These are phyloP conservation scores for Tuber indicum DNA, from an alignment of 495 filamentous ascomycete genomes.

Conservation along the genomic window DNA sequence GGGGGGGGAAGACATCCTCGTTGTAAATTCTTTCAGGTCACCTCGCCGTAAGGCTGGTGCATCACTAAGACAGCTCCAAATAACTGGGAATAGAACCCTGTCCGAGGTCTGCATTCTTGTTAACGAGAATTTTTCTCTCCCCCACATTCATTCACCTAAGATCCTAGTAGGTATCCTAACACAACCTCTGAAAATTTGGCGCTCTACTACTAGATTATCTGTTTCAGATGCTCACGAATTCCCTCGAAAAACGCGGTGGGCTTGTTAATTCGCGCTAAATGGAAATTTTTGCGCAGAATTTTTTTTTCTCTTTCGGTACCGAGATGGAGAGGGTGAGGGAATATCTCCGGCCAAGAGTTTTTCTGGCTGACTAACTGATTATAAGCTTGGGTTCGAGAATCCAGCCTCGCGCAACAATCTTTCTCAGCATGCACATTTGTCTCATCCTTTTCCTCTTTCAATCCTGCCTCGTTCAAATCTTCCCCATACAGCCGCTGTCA, in stretches of 20 bases:
- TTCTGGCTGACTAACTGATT: background rate
- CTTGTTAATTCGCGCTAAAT: background rate
- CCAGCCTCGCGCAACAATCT: background rate
- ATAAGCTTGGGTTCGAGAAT: background rate
- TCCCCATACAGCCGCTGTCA: background rate
- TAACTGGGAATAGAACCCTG: background rate
- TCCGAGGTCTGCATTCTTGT: background rate
- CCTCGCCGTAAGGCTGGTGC: background rate
- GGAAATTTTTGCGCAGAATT: background rate
- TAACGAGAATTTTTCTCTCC: background rate
- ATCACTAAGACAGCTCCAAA: background rate
- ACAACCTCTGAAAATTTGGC: background rate
- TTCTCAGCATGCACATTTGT: background rate
- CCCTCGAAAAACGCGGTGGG: background rate
- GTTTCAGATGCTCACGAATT: background rate
- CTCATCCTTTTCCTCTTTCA: background rate
- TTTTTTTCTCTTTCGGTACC: background rate
- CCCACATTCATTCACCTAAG: background rate
- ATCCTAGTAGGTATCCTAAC: background rate
- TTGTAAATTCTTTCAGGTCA: background rate
- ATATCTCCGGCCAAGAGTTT: background rate
- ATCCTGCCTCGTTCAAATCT: background rate
- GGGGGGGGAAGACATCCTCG: background rate
- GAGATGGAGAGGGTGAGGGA: background rate
- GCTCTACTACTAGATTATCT: background rate